Base-by-base conservation (phyloP, 306 rosid genomes). In the Senna tora region DNA sequence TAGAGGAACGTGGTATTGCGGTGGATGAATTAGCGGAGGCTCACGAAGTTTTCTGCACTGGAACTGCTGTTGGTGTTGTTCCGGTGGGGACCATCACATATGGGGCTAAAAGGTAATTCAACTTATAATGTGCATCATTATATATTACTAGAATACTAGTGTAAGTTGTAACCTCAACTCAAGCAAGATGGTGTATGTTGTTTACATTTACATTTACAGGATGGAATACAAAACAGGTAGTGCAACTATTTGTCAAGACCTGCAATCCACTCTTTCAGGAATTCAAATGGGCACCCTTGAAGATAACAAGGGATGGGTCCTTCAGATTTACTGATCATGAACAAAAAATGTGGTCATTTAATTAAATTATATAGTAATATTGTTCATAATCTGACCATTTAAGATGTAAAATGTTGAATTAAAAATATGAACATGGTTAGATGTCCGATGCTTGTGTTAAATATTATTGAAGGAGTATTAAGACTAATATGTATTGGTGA, bases 31-130 rank as follows among this genome's bases (percentile, higher is more conserved):
- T 94, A 87, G 47, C 64, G 0, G 92, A 85, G 12, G 99, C 91
- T 2, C 87, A 84, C 49, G 97, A 91, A 80, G 96, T 94, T 42
- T 94, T 94, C 76, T 91, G 97, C 88, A 88, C 97, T 0, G 99
- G 97, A 79, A 94, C 97, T 8, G 97, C 99, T 11, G 67, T 62
- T 19, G 67, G 67, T 19, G 67, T 62, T 62, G 51, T 50, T 13
- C 50, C 67, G 2, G 96, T 94, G 5, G 96, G 99, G 13, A 77
- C 79, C 58, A 76, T 91, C 73, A 86, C 88, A 30, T 89, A 84
- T 75, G 58, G 22, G 46, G 71, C 74, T 65, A 84, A 3, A 82
- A 86, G 89, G 96, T 89, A 38, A 38, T 1, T 12, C 20, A 10
- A 53, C 59, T 19, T 4, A 7, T 50, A 14, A 58, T n/a, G n/a